Evolutionary conservation across 306 rosid genomes (phyloP).

Genomic region (Cicer pinnatifidum): DNA sequence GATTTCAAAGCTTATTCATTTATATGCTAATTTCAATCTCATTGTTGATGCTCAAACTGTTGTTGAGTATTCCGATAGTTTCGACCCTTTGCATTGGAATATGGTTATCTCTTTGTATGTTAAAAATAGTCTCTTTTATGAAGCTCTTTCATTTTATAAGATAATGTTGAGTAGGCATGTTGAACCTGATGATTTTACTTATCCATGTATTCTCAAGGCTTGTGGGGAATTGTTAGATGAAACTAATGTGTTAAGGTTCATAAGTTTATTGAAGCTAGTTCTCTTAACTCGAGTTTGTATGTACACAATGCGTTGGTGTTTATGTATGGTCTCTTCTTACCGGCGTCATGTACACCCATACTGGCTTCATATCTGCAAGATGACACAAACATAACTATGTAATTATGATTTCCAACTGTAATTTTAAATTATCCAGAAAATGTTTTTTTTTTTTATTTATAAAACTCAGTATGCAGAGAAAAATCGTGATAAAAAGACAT

Average conservation of each 20-base stretch:
- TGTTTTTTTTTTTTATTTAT: too few species aligned
- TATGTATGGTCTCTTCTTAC: slow-evolving; percentile 75
- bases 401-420: too few species aligned
- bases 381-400: too few species aligned
- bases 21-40: slow-evolving; percentile 59
- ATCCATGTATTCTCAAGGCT: slow-evolving; percentile 83
- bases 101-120: slow-evolving; percentile 67
- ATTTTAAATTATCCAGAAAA: too few species aligned
- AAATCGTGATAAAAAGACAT: too few species aligned
- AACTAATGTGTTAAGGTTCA: slow-evolving; percentile 69
- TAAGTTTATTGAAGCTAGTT: slow-evolving; percentile 56
- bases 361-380: slow-evolving; percentile 40
- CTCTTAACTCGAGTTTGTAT: slow-evolving; percentile 62
- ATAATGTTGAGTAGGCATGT: slow-evolving; percentile 63
- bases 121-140: slow-evolving; percentile 55
- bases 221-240: slow-evolving; percentile 68
- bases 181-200: slow-evolving; percentile 77
- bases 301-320: slow-evolving; percentile 82
- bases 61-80: slow-evolving; percentile 53
- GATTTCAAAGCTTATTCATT: slow-evolving; percentile 69
- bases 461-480: too few species aligned
- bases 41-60: slow-evolving; percentile 60
- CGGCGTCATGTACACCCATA: slow-evolving; percentile 99
- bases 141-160: slow-evolving; percentile 67
- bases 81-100: slow-evolving; percentile 82